These are phyloP conservation scores for Phytophthora macrochlamydospora DNA, from an alignment of 352 stramenopile species.

Conservation along the genomic window DNA sequence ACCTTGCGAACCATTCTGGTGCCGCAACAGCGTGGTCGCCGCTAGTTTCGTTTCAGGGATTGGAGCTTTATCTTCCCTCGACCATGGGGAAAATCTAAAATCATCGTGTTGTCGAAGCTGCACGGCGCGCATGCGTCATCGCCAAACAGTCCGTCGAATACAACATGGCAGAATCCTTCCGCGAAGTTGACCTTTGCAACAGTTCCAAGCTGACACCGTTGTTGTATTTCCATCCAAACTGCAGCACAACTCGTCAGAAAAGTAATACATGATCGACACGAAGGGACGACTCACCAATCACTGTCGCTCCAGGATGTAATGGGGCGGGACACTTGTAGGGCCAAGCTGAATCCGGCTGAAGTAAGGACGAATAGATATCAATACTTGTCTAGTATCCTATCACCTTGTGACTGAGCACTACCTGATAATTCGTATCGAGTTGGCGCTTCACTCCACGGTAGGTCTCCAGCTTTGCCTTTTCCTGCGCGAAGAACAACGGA, in stretches of 20 bases:
- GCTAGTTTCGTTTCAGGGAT: conserved; percentile 13
- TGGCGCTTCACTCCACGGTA: conserved; percentile 54
- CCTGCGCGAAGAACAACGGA: conserved; percentile 62
- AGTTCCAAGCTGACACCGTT: conserved; percentile 41
- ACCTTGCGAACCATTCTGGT: conserved; percentile 5
- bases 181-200: conserved; percentile 32
- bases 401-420: not conserved
- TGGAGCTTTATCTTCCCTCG: conserved; percentile 4
- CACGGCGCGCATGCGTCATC: conserved; percentile 40
- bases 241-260: conserved; percentile 3
- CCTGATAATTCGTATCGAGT: conserved; percentile 16
- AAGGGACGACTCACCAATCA: conserved; percentile 36
- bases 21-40: conserved; percentile 34
- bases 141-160: conserved; percentile 21
- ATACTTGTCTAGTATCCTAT: not conserved
- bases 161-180: conserved; percentile 43
- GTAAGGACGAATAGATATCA: not conserved
- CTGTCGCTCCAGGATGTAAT: conserved; percentile 25
- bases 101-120: conserved; percentile 61
- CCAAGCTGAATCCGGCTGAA: conserved; percentile 28
- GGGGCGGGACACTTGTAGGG: conserved; percentile 22
- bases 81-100: conserved; percentile 43
- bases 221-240: conserved; percentile 48
- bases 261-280: conserved; percentile 2
- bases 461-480: conserved; percentile 70